Base-by-base conservation (phyloP, 768 basidiomycete species). In the Astraeus odoratus region DNA sequence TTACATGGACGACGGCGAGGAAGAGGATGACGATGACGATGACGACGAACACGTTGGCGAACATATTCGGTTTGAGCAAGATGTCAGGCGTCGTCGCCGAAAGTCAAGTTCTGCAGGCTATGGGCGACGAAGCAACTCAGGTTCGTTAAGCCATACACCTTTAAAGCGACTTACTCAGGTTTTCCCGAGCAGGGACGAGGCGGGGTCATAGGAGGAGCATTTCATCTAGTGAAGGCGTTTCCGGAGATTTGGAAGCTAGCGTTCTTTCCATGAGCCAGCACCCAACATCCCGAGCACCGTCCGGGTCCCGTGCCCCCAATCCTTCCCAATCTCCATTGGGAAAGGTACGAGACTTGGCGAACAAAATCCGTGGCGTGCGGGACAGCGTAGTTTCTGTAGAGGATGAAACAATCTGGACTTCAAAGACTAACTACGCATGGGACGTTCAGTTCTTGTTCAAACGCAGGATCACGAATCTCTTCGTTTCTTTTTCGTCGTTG, bases 401-500 rank as follows among this genome's bases (percentile, higher is more conserved):
- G 22, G 48, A 63, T 39, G 62, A 76, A 54, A 71, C 75, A 53
- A 75, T 95, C 9, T 96, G 93, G 92, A 84, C 77, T 3, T 74
- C 87, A 24, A 74, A 71, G 48, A 74, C 77, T n/a, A 82, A 85
- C 63, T 87, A 87, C 48, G 91, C 91, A 8, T 81, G 76, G 59
- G 90, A 95, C 57, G 77, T 82, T 5, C 80, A 89, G 15, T 70
- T 94, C 23, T 67, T 93, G 19, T 93, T 86, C 74, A 98, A 97
- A 68, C 80, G 93, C 34, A 73, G 84, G 51, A 89, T 98, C 42
- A 87, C 90, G 0, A 80, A 73, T 38, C 73, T 92, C 9, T 96
- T 87, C 61, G 78, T 92, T 35, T 73, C 80, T 5, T 73, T 83
- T 37, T 82, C 81, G 12, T 80, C 82, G 23, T 73, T 98, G 46